Evolutionary conservation across 257 asterid genomes (phyloP).

Genomic region (Anisodus acutangulus): DNA sequence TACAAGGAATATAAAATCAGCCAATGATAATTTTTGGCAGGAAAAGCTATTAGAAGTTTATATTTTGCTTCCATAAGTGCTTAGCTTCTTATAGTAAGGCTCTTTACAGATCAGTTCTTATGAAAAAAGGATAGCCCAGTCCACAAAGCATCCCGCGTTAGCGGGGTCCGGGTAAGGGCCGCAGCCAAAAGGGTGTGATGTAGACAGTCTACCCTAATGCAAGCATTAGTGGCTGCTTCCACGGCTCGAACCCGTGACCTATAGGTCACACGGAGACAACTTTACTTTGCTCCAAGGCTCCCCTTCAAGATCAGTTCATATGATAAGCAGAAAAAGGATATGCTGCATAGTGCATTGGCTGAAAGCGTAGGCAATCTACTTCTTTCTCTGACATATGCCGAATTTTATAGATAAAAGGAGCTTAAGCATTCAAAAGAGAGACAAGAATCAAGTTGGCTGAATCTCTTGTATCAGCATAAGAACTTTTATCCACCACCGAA

Average conservation of each 20-base stretch:
- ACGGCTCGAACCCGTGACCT: no score
- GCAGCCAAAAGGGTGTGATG: no score
- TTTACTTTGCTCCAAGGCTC: no score
- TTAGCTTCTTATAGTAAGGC: background rate
- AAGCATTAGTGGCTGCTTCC: no score
- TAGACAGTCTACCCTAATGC: no score
- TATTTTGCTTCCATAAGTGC: constrained; percentile 6
- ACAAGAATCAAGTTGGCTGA: constrained; percentile 18
- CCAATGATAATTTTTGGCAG: background rate
- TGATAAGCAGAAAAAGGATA: background rate
- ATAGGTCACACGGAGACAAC: no score
- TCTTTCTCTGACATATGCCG: background rate
- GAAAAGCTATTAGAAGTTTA: constrained; percentile 5
- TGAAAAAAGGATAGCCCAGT: no score
- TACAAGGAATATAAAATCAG: background rate
- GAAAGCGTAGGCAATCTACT: background rate
- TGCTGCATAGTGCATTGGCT: background rate
- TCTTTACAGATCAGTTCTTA: background rate
- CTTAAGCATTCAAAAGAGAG: background rate
- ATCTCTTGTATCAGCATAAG: constrained; percentile 14
- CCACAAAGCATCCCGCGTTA: no score
- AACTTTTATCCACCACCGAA: background rate
- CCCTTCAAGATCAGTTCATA: background rate
- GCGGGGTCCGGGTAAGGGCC: no score
- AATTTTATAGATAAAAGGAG: background rate